These are phyloP conservation scores for Bryopsis sp. DNA, from an alignment of 139 green algal species.

Conservation along the genomic window DNA sequence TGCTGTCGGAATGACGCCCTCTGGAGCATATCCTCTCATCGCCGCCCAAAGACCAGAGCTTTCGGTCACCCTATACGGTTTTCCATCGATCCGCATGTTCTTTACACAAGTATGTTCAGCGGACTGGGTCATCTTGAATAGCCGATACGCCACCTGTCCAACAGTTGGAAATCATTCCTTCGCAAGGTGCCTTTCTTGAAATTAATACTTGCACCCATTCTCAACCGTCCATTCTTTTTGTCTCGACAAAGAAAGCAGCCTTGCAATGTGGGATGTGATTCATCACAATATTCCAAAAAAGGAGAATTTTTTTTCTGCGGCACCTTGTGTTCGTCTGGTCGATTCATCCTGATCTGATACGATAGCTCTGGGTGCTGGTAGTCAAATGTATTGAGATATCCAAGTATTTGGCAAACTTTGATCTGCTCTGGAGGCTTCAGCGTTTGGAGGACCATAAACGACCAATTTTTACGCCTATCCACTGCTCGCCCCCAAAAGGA, in stretches of 20 bases:
- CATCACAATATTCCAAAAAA: background rate
- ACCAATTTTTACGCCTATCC: slow-evolving; percentile 1
- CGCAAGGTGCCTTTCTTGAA: too few species aligned
- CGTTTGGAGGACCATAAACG: background rate
- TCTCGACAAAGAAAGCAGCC: too few species aligned
- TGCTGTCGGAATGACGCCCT: background rate
- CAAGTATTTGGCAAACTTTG: slow-evolving; percentile 15
- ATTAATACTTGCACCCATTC: too few species aligned
- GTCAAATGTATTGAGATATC: slow-evolving; percentile 14
- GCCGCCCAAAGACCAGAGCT: too few species aligned
- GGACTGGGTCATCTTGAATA: too few species aligned
- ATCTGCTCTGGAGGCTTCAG: slow-evolving; percentile 5
- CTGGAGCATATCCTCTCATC: background rate
- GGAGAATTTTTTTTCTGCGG: too few species aligned
- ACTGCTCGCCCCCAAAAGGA: slow-evolving; percentile 14
- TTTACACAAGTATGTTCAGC: too few species aligned
- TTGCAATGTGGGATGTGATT: background rate
- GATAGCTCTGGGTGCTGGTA: background rate
- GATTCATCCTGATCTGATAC: slow-evolving; percentile 8
- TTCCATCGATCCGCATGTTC: too few species aligned
- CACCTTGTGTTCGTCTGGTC: slow-evolving; percentile 17
- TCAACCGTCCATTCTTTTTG: too few species aligned
- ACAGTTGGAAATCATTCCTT: too few species aligned
- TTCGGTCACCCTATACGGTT: too few species aligned
- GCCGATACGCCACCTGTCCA: too few species aligned